These are phyloP conservation scores for Linaria vulgaris DNA, from an alignment of 257 asterid genomes.

Conservation along the genomic window DNA sequence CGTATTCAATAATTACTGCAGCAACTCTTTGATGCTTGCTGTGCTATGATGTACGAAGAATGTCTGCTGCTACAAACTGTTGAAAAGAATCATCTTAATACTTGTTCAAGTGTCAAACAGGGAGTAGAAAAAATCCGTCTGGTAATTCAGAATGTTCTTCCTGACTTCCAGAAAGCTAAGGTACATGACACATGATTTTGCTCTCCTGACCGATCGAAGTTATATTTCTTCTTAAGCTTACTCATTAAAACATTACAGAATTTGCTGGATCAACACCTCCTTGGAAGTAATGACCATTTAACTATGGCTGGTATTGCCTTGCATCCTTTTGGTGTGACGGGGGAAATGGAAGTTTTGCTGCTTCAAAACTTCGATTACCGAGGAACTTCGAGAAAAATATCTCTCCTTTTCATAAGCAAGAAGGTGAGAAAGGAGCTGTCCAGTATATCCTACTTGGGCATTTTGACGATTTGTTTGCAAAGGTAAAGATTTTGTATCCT, in stretches of 20 bases:
- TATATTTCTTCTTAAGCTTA: conserved; percentile 17
- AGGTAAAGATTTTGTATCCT: conserved; percentile 39
- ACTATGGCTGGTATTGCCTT: conserved; percentile 35
- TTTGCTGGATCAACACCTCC: conserved; percentile 64
- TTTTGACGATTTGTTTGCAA: conserved; percentile 48
- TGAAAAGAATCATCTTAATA: conserved; percentile 52
- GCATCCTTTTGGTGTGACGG: conserved; percentile 71
- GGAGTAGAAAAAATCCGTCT: conserved; percentile 42
- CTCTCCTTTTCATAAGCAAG: conserved; percentile 37
- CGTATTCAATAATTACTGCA: conserved; percentile 38
- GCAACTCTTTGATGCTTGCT: conserved; percentile 77
- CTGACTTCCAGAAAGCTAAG: conserved; percentile 68
- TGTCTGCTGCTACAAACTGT: conserved; percentile 55
- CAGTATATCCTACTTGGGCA: conserved; percentile 52
- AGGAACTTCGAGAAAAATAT: conserved; percentile 46
- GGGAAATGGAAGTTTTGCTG: conserved; percentile 68
- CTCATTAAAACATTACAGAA: conserved; percentile 44
- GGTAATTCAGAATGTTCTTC: conserved; percentile 51
- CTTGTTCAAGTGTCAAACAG: conserved; percentile 59
- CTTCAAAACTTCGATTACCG: conserved; percentile 52
- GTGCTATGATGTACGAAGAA: conserved; percentile 60
- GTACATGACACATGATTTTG: conserved; percentile 33
- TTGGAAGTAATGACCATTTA: conserved; percentile 49
- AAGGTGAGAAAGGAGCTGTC: conserved; percentile 43
- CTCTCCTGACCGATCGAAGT: conserved; percentile 1